Evolutionary conservation across 2,329 filamentous ascomycete species (phyloP).

Genomic region (Aspergillus ochraceus): DNA sequence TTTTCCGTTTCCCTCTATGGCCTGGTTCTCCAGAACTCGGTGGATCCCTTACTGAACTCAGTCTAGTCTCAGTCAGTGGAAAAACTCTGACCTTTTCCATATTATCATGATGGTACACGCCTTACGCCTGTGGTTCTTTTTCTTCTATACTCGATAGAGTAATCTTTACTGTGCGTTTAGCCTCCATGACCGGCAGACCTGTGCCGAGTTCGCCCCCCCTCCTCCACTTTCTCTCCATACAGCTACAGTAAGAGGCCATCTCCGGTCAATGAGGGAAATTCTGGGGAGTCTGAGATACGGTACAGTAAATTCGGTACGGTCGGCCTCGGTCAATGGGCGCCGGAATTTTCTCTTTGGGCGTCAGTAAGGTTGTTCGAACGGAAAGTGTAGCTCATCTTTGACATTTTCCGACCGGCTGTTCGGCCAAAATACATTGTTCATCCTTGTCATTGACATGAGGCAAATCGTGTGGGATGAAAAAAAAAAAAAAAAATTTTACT

Average conservation of each 20-base stretch:
- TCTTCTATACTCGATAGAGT: slow-evolving; percentile 13
- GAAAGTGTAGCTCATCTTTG: not conserved
- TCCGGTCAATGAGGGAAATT: slow-evolving; percentile 1
- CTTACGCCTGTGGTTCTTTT: slow-evolving; percentile 16
- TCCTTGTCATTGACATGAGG: not conserved
- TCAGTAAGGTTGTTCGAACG: not conserved
- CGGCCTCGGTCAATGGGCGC: not conserved
- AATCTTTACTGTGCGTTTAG: slow-evolving; percentile 14
- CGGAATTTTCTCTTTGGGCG: not conserved
- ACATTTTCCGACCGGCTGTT: not conserved
- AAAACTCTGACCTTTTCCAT: slow-evolving; percentile 23
- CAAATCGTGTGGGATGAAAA: not conserved
- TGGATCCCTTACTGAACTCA: slow-evolving; percentile 8
- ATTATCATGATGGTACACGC: slow-evolving; percentile 17
- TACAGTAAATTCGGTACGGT: slow-evolving; percentile 4
- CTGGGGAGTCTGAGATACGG: slow-evolving; percentile 3
- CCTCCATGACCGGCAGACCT: slow-evolving; percentile 21
- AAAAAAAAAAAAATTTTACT: not conserved
- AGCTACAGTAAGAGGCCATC: not conserved
- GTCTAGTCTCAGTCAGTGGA: slow-evolving; percentile 10
- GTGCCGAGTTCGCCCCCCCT: slow-evolving; percentile 25
- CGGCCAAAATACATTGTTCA: not conserved
- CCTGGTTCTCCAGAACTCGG: slow-evolving; percentile 13
- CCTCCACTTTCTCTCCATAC: slow-evolving; percentile 5
- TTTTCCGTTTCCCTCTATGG: slow-evolving; percentile 15